Percentiles rank a stretch among this genome's conserved stretches.
Conservation (phyloP, 2,329 filamentous ascomycete species). For the Phialophora expanda region DNA sequence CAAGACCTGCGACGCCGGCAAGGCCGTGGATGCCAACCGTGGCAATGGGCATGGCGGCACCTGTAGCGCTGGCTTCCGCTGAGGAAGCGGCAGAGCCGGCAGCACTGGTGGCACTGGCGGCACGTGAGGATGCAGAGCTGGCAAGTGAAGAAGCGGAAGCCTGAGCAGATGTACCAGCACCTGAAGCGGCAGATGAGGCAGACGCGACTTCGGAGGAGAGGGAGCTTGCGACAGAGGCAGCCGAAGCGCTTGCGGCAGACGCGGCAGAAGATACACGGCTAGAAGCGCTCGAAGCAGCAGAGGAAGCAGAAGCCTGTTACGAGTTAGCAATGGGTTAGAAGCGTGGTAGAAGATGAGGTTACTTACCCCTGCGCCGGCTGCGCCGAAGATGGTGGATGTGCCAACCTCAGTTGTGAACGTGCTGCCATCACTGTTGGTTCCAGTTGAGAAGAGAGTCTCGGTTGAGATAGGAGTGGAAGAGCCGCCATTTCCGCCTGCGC, state of each 20-base stretch:
- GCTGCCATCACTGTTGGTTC: conserved; percentile 36
- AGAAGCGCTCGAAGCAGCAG: conserved; percentile 27
- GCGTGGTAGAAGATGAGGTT: neutral
- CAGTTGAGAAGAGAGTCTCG: conserved; percentile 34
- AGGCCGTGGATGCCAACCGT: conserved; percentile 39
- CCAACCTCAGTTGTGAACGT: conserved; percentile 38
- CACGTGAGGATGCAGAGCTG: conserved; percentile 26
- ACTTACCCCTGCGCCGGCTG: conserved; percentile 14
- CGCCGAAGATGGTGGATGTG: conserved; percentile 37
- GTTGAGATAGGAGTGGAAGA: conserved; percentile 36
- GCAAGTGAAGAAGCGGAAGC: conserved; percentile 33
- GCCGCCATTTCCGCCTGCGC: conserved; percentile 9
- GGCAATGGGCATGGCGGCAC: conserved; percentile 34
- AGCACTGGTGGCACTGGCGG: conserved; percentile 33
- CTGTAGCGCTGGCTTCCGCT: conserved; percentile 17
- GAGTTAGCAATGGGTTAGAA: conserved; percentile 9
- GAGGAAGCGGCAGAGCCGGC: conserved; percentile 24
- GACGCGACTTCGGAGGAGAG: conserved; percentile 31
- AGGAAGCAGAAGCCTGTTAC: conserved; percentile 16
- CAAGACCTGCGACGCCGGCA: conserved; percentile 50
- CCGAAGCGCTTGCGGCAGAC: conserved; percentile 30
- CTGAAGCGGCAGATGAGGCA: conserved; percentile 35
- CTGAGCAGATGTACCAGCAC: conserved; percentile 36
- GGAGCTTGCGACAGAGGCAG: conserved; percentile 23
- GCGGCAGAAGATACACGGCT: conserved; percentile 28